Base-by-base conservation (phyloP, 805 yeast genomes). In the Dipodascus geniculatus region DNA sequence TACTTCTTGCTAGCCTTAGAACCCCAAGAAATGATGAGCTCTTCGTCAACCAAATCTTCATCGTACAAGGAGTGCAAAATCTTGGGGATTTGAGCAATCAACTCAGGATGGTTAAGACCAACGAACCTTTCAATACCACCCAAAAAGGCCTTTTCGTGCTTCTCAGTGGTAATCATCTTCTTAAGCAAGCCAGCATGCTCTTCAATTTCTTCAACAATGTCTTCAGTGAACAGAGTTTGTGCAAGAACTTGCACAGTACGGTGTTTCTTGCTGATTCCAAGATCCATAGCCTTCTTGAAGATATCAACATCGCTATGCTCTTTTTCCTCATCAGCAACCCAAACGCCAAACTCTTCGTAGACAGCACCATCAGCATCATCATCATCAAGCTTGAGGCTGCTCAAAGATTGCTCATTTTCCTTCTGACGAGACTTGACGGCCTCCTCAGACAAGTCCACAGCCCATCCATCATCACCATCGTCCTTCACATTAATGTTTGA, bases 101-200 rank as follows among this genome's bases (percentile, higher is more conserved):
- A 75, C 33, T 76, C 81, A 47, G 85, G 86, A 62, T 86, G 81
- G 64, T 83, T 86, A 56, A 86, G 71, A 56, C 98, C 98, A 60
- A 91, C 73, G 67, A 87, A 81, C 68, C 98, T 84, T 75, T 93
- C 99, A 61, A 93, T 76, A 58, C 99, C 99, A 63, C 99, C 99
- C 56, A 93, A 76, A 61, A 93, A 80, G 9, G 96, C 87, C 72
- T 81, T 85, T 73, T 93, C 96, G 65, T 81, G 87, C 52, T 80
- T 83, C 16, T 58, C 54, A 52, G 80, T 69, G 49, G 81, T 74
- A 59, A 89, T 79, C 57, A 89, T 74, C 70, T 91, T 93, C 60
- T 78, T 77, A 66, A 93, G 79, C 64, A 93, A 76, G 53, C 97
- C 96, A 54, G 80, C 76, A 70, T 93, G 98, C 55, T 77, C 79